phyloP scores from a whole-genome alignment of 257 asterid species.

The Solanum corneliomulleri region DNA sequence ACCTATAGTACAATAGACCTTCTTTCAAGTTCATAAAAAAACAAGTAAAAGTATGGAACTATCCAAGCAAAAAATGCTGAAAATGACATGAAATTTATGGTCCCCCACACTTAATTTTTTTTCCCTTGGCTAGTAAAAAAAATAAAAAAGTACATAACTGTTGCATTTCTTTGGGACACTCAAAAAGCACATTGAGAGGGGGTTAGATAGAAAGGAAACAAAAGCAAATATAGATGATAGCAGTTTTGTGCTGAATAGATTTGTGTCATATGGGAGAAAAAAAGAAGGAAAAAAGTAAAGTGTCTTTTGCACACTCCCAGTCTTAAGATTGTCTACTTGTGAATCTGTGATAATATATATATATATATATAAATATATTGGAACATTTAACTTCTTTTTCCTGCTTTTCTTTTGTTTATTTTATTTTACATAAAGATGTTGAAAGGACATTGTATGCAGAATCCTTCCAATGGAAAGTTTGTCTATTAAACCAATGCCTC shows the following conservation, averaged over 20 bases:
- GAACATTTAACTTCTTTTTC: conserved; percentile 40
- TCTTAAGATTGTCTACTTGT: conserved; percentile 49
- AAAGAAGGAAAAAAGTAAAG: conserved; percentile 33
- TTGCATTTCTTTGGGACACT: conserved; percentile 66
- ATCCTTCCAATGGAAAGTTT: conserved; percentile 22
- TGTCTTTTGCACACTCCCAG: conserved; percentile 55
- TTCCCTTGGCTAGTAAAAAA: conserved; percentile 35
- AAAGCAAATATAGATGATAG: not conserved
- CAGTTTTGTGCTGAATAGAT: conserved; percentile 26
- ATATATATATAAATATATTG: not conserved
- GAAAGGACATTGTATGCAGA: conserved; percentile 48
- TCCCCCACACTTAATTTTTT: conserved; percentile 23
- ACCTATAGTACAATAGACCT: conserved; percentile 27
- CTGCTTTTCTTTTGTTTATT: conserved; percentile 13
- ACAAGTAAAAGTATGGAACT: conserved; percentile 10
- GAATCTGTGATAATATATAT: conserved; percentile 11
- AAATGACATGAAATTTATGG: conserved; percentile 37
- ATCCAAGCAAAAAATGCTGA: conserved; percentile 36
- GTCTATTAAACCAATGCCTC: not conserved
- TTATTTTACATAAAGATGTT: conserved; percentile 32
- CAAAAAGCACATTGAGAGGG: conserved; percentile 44
- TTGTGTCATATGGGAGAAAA: conserved; percentile 25
- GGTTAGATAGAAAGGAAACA: conserved; percentile 6
- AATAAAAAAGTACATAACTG: conserved; percentile 31
- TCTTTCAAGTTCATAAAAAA: conserved; percentile 31